Evolutionary conservation across 2,329 filamentous ascomycete genomes (phyloP).

Genomic region (Aspergillus japonicus): DNA sequence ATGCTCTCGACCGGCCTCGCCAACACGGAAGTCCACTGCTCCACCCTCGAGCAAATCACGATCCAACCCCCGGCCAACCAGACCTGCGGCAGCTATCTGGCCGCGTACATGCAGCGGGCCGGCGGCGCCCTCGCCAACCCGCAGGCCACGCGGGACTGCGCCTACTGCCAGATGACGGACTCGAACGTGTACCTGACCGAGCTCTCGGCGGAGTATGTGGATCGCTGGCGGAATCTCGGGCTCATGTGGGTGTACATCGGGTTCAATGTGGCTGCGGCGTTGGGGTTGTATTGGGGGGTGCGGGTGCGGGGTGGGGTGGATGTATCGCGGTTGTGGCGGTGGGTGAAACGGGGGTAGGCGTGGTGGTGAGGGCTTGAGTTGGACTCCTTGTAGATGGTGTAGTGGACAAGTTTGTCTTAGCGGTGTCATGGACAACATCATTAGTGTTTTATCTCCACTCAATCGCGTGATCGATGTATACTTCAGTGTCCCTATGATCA

Average conservation of each 20-base stretch:
- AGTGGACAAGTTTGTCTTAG: too few relatives aligned
- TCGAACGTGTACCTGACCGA: not conserved
- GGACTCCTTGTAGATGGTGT: too few relatives aligned
- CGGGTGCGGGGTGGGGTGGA: not conserved
- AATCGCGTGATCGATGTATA: too few relatives aligned
- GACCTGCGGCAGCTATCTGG: slow-evolving; percentile 2
- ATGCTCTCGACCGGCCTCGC: slow-evolving; percentile 8
- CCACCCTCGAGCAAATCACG: not conserved
- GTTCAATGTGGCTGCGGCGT: not conserved
- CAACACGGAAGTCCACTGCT: slow-evolving; percentile 2
- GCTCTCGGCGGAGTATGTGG: not conserved
- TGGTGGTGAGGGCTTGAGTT: too few relatives aligned
- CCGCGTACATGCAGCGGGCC: not conserved
- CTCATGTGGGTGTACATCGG: slow-evolving; percentile 3
- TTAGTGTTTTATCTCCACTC: too few relatives aligned
- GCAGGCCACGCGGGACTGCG: not conserved
- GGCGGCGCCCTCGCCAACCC: slow-evolving; percentile 5
- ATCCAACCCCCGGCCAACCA: not conserved
- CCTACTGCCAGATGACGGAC: slow-evolving; percentile 1
- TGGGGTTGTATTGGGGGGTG: slow-evolving; percentile 1
- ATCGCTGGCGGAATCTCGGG: slow-evolving; percentile 2
- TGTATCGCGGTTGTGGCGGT: too few relatives aligned
- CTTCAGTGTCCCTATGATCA: too few relatives aligned
- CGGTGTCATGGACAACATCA: too few relatives aligned
- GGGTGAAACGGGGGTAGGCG: too few relatives aligned